phyloP scores from a whole-genome alignment of 768 basidiomycete species.

The Leccinum sublutescens region DNA sequence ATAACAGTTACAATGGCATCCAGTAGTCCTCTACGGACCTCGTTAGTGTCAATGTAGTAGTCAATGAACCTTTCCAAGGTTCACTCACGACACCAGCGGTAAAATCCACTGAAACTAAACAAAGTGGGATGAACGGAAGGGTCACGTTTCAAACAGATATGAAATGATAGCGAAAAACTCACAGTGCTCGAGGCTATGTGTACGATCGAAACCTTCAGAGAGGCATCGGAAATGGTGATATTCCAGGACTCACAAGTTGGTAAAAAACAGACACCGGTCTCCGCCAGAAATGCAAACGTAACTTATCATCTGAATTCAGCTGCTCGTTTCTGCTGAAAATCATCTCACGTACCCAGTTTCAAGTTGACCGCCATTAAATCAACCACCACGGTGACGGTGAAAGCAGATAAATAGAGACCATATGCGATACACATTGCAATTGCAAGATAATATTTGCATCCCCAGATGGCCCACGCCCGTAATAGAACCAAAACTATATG shows the following conservation, averaged over 20 bases:
- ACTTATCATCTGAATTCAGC: neutral
- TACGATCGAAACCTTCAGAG: neutral
- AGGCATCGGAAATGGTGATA: neutral
- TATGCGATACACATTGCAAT: neutral
- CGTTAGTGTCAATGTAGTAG: neutral
- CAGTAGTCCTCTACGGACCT: neutral
- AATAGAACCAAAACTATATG: constrained; percentile 15
- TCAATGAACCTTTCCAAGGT: neutral
- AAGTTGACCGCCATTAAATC: neutral
- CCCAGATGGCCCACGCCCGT: constrained; percentile 20
- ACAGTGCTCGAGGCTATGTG: neutral
- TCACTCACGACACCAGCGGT: neutral
- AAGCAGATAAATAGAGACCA: neutral
- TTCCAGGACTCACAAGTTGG: neutral
- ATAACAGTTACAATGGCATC: neutral
- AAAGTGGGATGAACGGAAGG: neutral
- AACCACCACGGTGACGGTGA: neutral
- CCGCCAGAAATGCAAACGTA: neutral
- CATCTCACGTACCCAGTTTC: neutral
- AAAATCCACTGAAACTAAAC: neutral
- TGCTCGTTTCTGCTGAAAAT: neutral
- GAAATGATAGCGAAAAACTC: neutral
- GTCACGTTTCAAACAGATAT: neutral
- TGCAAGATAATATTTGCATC: neutral
- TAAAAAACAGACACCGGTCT: neutral